Evolutionary conservation across 2,329 filamentous ascomycete species (phyloP).

Genomic region (Cladosporium sp.): DNA sequence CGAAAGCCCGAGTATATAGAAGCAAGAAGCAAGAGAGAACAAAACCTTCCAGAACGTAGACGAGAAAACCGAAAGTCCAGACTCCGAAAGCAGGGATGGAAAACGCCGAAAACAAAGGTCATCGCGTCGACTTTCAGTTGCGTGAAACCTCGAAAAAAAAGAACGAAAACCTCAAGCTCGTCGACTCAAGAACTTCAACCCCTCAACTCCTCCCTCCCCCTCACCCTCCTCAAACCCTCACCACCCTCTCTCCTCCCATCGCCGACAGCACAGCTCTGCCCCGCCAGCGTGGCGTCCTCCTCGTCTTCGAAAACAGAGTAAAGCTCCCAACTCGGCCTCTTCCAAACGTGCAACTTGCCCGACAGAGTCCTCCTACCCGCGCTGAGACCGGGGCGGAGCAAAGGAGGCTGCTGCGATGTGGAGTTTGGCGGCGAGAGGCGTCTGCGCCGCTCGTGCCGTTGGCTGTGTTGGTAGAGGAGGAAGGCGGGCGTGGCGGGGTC

Average conservation of each 20-base stretch:
- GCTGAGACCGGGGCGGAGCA: slow-evolving; percentile 25
- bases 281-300: slow-evolving; percentile 17
- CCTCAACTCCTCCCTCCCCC: background rate
- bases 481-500: slow-evolving; percentile 22
- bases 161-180: background rate
- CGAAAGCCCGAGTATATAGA: no score
- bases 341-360: slow-evolving; percentile 29
- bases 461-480: slow-evolving; percentile 20
- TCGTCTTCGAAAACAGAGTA: slow-evolving; percentile 25
- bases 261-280: no score
- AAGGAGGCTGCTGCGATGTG: background rate
- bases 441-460: slow-evolving; percentile 3
- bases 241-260: no score
- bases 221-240: slow-evolving; percentile 5
- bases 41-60: no score
- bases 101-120: no score
- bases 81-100: no score
- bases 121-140: slow-evolving; percentile 5
- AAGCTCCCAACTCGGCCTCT: slow-evolving; percentile 26
- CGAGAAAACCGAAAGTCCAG: no score
- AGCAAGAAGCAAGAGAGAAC: background rate
- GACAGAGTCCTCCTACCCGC: slow-evolving; percentile 25
- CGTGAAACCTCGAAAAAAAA: background rate
- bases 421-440: background rate
- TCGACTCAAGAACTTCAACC: background rate